These are phyloP conservation scores for Kwoniella shivajii DNA, from an alignment of 1,284 basidiomycete genomes.

Conservation along the genomic window DNA sequence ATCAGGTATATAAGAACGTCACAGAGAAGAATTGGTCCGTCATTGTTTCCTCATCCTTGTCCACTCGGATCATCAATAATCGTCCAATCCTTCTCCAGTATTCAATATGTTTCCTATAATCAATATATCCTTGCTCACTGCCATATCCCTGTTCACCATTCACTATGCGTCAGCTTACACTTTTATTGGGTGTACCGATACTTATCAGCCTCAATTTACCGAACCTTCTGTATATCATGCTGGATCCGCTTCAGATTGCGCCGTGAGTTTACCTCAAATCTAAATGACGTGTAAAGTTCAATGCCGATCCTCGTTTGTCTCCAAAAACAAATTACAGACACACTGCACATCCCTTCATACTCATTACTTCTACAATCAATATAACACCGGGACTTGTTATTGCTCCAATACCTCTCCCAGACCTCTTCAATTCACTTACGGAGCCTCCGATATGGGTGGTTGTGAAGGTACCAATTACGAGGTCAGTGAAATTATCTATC, in stretches of 20 bases:
- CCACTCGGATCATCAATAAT: no score
- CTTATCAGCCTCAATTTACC: not conserved
- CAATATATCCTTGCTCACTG: no score
- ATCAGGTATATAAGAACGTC: no score
- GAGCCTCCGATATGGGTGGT: not conserved
- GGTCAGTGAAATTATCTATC: not conserved
- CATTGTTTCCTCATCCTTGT: no score
- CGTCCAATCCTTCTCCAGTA: no score
- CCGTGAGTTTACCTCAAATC: not conserved
- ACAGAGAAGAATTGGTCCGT: no score
- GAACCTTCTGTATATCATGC: not conserved
- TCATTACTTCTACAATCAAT: slow-evolving; percentile 6
- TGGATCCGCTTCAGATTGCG: not conserved
- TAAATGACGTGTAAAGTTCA: no score
- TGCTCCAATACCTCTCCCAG: slow-evolving; percentile 1
- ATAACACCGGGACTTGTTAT: not conserved
- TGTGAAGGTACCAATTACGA: slow-evolving; percentile 6
- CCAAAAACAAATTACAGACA: no score
- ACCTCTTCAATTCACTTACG: not conserved
- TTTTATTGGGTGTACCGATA: not conserved
- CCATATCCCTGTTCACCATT: no score
- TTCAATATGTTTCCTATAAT: no score
- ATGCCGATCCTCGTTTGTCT: no score
- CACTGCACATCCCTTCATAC: not conserved
- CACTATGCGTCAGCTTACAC: not conserved